Evolutionary conservation across 2,329 filamentous ascomycete species (phyloP), one percentile per base, ranked within the genome.

Genomic region (Berkeleyomyces rouxiae): DNA sequence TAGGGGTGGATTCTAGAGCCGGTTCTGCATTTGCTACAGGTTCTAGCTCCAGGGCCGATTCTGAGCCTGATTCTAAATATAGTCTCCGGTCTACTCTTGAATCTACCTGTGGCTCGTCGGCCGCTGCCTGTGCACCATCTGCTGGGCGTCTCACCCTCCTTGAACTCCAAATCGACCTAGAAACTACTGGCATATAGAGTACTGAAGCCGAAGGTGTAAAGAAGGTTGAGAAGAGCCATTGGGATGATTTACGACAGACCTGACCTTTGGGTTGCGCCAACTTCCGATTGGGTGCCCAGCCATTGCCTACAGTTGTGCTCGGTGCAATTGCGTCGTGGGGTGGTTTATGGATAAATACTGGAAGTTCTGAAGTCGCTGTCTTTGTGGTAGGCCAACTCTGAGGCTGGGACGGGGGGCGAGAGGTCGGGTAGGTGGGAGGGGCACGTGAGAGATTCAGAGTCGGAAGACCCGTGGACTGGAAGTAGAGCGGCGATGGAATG

Each of bases 191-290:
- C 60, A 61, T 61, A 23, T 55, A 61, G 23, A 61, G 47, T n/a
- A 64, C 62, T 5, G 62, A 49, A 4, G 59, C 39, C 1, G 62
- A 61, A 2, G 62, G 62, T 36, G 58, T 64, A 57, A 70, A 62
- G 67, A 77, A 77, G 10, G 75, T 77, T 59, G 74, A 75, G 43
- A 71, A 68, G 44, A 77, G 71, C 75, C 75, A 77, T 46, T 63
- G 58, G 2, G 64, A 61, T 42, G 59, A 60, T 7, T 66, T 65
- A 43, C 43, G 37, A 33, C 65, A 66, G n/a, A 36, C 16, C 13
- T 44, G 59, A 11, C 23, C 33, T 11, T 40, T 23, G 23, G 44
- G 16, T 33, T 47, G 59, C 4, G 37, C n/a, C 11, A 61, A 37
- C 33, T 42, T 44, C n/a, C 53, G 59, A 23, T 33, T 59, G 47